phyloP scores from a whole-genome alignment of 2,329 filamentous ascomycete species.

The Pleomassaria siparia region DNA sequence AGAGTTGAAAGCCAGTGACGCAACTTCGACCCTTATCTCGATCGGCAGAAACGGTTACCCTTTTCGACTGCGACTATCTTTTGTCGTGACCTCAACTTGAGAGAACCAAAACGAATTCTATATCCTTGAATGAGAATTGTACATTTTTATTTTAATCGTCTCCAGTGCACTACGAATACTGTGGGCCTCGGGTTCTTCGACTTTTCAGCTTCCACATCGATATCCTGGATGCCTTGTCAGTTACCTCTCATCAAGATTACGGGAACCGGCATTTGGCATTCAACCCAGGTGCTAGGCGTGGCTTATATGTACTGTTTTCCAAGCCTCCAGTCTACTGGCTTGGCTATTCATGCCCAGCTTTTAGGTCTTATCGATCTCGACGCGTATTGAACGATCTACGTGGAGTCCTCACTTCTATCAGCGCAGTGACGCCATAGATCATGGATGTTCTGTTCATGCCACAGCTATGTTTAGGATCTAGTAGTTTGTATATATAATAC shows the following conservation, averaged over 20 bases:
- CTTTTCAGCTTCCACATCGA: neutral
- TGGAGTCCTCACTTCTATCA: constrained; percentile 11
- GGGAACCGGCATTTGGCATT: neutral
- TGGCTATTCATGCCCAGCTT: neutral
- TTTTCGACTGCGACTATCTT: constrained; percentile 25
- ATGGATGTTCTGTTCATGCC: constrained; percentile 6
- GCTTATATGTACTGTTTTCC: neutral
- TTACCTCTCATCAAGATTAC: neutral
- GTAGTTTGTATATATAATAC: too few relatives aligned
- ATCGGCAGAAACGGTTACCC: constrained; percentile 30
- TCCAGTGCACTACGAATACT: neutral
- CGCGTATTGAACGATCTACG: neutral
- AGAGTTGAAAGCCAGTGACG: constrained; percentile 27
- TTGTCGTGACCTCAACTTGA: constrained; percentile 15
- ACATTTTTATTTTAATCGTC: neutral
- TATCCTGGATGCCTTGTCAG: neutral
- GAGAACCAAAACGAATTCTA: neutral
- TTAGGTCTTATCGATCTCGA: neutral
- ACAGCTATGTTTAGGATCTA: neutral
- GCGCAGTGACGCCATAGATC: constrained; percentile 35
- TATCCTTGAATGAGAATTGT: neutral
- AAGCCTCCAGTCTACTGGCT: neutral
- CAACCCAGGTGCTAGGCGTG: neutral
- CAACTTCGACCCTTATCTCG: constrained; percentile 33
- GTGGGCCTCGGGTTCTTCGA: neutral